Base-by-base conservation (phyloP, 495 filamentous ascomycete species). In the Lepidopterella palustris region DNA sequence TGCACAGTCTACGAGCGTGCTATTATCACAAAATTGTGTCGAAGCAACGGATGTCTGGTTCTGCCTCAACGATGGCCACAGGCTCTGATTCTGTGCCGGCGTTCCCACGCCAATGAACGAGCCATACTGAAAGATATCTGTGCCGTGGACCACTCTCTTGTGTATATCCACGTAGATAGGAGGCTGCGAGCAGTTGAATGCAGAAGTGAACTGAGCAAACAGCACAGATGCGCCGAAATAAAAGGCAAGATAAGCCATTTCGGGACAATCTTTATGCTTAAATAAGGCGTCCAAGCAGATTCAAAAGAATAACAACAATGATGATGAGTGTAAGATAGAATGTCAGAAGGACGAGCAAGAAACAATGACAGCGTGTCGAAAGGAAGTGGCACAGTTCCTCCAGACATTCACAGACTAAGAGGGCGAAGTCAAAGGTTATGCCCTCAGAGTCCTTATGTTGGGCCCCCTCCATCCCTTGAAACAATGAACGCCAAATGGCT, bases 101-200 rank as follows among this genome's bases (percentile, higher is more conserved):
- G 56, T 66, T 0, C 70, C 70, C 0, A 68, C 53, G 6, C 70
- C 70, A 25, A 72, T 69, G 52, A 72, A 72, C 8, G 66, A 61
- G 27, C 70, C 70, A 60, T 71, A 71, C 53, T 71, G 68, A 49
- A 69, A 69, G 5, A 51, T 50, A 23, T 52, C 50, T 15, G 57
- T 59, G 20, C 60, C 64, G 20, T 65, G 61, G 4, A 71, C 68
- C 27, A 58, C 65, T 23, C 70, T 40, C 51, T 63, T 66, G 57
- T 72, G 70, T 20, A 72, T 70, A 29, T 72, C 70, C 31, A 72
- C 68, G 48, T 72, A 72, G 66, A 72, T 68, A 18, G 70, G 70
- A 55, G 66, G 52, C 47, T 57, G 67, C 13, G 63, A 62, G 54
- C 70, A 72, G 55, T 72, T 67, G 58, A 71, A 69, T 11, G 68